phyloP scores from a whole-genome alignment of 257 asterid genomes.

The Haberlea rhodopensis region DNA sequence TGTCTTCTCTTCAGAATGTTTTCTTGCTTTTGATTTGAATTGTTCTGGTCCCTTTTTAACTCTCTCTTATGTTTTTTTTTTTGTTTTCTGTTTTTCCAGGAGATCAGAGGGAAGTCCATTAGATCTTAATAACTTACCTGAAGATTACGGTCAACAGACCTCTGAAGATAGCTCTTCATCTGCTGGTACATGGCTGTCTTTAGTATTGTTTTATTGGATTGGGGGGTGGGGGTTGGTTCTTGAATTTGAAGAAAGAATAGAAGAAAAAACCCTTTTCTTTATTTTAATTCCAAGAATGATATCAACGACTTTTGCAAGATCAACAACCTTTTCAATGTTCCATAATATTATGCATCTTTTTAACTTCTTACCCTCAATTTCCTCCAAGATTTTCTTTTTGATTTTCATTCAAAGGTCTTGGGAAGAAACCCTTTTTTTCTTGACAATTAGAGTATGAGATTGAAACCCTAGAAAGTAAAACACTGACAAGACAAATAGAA shows the following conservation, averaged over 20 bases:
- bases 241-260: too few species aligned
- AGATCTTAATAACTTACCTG: conserved; percentile 97
- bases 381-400: background rate
- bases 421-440: background rate
- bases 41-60: too few species aligned
- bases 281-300: background rate
- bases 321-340: too few species aligned
- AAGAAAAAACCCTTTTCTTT: background rate
- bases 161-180: conserved; percentile 72
- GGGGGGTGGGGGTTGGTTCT: conserved; percentile 2
- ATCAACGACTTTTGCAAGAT: background rate
- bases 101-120: conserved; percentile 73
- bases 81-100: conserved; percentile 43
- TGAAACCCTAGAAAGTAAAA: conserved; percentile 43
- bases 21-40: background rate
- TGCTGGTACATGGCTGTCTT: conserved; percentile 57
- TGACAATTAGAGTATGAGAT: conserved; percentile 28
- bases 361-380: background rate
- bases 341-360: background rate
- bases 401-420: background rate
- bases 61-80: conserved; percentile 3
- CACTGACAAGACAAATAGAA: conserved; percentile 32
- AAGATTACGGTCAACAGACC: conserved; percentile 60
- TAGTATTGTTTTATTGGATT: conserved; percentile 20
- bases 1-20: background rate